Conservation (phyloP, 1,139 yeast genomes). For the Yamadazyma mexicana region DNA sequence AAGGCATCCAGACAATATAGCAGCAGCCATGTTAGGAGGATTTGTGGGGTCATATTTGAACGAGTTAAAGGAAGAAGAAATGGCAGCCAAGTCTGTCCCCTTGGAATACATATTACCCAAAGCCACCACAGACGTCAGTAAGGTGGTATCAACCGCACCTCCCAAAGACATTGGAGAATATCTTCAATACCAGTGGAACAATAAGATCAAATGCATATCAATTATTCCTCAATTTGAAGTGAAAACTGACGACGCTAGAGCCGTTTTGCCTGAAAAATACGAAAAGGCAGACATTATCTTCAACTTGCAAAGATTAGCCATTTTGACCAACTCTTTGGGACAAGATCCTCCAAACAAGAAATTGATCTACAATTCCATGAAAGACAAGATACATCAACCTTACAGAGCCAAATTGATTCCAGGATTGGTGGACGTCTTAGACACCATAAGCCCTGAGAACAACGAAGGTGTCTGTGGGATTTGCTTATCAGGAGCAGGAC, state of each 20-base stretch:
- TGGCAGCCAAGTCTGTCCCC: slow-evolving; percentile 76
- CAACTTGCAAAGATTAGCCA: slow-evolving; percentile 61
- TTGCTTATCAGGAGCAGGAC: slow-evolving; percentile 97
- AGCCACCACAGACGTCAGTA: slow-evolving; percentile 60
- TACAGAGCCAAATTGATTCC: slow-evolving; percentile 90
- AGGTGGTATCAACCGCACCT: slow-evolving; percentile 44
- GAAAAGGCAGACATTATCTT: slow-evolving; percentile 82
- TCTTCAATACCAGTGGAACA: slow-evolving; percentile 81
- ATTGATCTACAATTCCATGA: slow-evolving; percentile 91
- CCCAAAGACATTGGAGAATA: slow-evolving; percentile 90
- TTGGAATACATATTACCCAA: slow-evolving; percentile 81
- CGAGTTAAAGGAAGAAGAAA: slow-evolving; percentile 70
- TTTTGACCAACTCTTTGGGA: slow-evolving; percentile 72
- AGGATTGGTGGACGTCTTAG: slow-evolving; percentile 78
- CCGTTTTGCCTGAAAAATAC: slow-evolving; percentile 81
- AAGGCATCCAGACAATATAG: slow-evolving; percentile 96
- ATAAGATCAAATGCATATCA: slow-evolving; percentile 80
- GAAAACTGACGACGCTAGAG: slow-evolving; percentile 86
- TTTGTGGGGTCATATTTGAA: slow-evolving; percentile 93
- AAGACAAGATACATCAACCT: slow-evolving; percentile 94
- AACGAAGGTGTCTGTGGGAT: slow-evolving; percentile 89
- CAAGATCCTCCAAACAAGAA: slow-evolving; percentile 78
- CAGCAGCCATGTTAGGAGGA: slow-evolving; percentile 99
- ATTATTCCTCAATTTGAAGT: slow-evolving; percentile 93
- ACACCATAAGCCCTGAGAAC: slow-evolving; percentile 77